Base-by-base conservation (phyloP, 139 green algal genomes). In the Desmodesmus armatus region DNA sequence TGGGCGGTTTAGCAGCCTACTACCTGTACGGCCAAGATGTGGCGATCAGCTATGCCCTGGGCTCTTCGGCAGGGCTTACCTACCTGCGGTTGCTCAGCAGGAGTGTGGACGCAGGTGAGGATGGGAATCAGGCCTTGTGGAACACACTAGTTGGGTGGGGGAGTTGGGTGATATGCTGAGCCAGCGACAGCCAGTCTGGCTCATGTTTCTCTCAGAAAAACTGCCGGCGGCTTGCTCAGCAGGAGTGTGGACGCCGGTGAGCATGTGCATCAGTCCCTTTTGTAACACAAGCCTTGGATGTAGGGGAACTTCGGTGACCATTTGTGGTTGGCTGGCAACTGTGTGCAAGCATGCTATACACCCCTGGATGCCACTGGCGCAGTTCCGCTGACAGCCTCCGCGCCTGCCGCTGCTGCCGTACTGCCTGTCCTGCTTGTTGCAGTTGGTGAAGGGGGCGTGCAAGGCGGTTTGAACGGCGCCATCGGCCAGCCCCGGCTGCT, bases 1-100 rank as follows among this genome's bases (percentile, higher is more conserved):
- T 88, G 0, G 90, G 92, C 60, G 82, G 85, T 23, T 88, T 72
- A 0, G 78, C 83, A 40, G 91, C 90, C 21, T 92, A 93, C 81
- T 69, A 62, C 25, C 88, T 93, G 35, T 97, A 96, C 74, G 86
- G 81, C 13, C 58, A 78, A 83, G 92, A 98, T 35, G 86, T 95
- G 2, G 91, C 93, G 9, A 88, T 87, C 23, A 96, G 92, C 82
- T 99, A 98, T 85, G 67, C 89, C 6, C 80, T 96, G 25, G 96
- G 96, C 0, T 93, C 96, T 1, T 47, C 96, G 53, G 94, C 91
- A 21, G 93, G 96, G 44, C 82, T 97, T 3, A 21, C 94, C 0
- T 99, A 99, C 89, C 87, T 99, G 55, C 92, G 95, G 29, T 90
- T 98, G 43, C 89, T 99, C 19, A 90, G 92, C 78, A 87, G 88